Base-by-base conservation (phyloP, 1,139 yeast species). In the Protomyces inundatus region DNA sequence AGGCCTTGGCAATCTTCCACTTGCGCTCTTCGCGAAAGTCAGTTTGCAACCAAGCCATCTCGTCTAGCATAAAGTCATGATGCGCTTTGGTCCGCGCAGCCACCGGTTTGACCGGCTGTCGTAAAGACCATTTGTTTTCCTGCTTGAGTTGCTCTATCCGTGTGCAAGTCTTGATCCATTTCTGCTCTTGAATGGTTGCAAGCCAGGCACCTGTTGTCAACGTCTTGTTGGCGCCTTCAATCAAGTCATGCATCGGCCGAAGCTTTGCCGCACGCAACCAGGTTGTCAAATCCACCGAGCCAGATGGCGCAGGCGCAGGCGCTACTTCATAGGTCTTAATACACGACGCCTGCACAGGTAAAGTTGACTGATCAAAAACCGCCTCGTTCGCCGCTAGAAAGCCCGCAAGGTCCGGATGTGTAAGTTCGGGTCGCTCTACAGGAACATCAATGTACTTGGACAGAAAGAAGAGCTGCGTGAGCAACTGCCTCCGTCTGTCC, bases 121-220 rank as follows among this genome's bases (percentile, higher is more conserved):
- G 81, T 64, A 91, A 77, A 35, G 97, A 87, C 98, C 98, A 95
- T 70, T 88, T 85, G 4, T 90, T 89, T 65, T 87, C 86, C 62
- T 96, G 79, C 72, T 90, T 89, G 67, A 95, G 79, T 73, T 91
- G 98, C 72, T 93, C 98, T 55, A 95, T 91, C 65, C 98, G 82
- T 3, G 95, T 88, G 71, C 90, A 88, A 14, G 90, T 84, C n/a
- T 90, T 97, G 0, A 96, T 90, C 7, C 93, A 84, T 72, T 91
- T 88, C 6, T 97, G 96, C 73, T 93, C 99, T n/a, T 90, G 81
- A 36, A 91, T 77, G 0, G 96, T 90, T 70, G 88, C 82, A 71
- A 90, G 96, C 75, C 84, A 93, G 66, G 88, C 84, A 58, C 88
- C 95, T 0, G 98, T 88, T 63, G 90, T 84, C 56, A 93, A 78